Percentiles rank a stretch among this genome's conserved stretches.
Evolutionary conservation across 495 filamentous ascomycete species (phyloP).

Genomic region (Neurospora sp.): DNA sequence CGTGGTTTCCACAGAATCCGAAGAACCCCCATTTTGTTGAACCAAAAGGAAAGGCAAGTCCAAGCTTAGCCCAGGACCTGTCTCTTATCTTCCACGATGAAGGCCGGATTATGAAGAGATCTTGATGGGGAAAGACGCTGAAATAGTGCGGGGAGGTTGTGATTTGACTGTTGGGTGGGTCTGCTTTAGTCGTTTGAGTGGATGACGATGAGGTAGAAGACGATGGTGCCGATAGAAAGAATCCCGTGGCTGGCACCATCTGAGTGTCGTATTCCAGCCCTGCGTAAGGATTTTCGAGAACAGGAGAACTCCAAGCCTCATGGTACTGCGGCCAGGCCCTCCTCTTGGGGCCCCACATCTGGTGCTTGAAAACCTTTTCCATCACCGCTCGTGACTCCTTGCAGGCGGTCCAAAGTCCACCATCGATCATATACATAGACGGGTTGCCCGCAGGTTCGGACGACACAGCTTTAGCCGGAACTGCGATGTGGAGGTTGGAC

Average conservation of each 20-base stretch:
- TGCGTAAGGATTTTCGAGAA: neutral
- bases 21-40: neutral
- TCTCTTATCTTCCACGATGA: neutral
- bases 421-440: neutral
- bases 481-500: neutral
- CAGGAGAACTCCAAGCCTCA: too few relatives aligned
- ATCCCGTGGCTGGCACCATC: neutral
- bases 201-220: neutral
- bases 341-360: neutral
- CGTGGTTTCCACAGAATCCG: neutral
- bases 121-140: neutral
- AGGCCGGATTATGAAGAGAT: neutral
- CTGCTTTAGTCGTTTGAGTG: neutral
- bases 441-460: neutral
- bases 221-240: neutral
- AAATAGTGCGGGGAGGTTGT: neutral
- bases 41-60: neutral
- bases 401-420: constrained; percentile 1
- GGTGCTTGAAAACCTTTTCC: neutral
- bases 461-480: neutral
- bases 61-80: neutral
- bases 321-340: neutral
- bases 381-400: neutral
- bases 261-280: neutral
- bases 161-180: neutral